Evolutionary conservation across 257 asterid genomes (phyloP).

Genomic region (Scutellaria minor): DNA sequence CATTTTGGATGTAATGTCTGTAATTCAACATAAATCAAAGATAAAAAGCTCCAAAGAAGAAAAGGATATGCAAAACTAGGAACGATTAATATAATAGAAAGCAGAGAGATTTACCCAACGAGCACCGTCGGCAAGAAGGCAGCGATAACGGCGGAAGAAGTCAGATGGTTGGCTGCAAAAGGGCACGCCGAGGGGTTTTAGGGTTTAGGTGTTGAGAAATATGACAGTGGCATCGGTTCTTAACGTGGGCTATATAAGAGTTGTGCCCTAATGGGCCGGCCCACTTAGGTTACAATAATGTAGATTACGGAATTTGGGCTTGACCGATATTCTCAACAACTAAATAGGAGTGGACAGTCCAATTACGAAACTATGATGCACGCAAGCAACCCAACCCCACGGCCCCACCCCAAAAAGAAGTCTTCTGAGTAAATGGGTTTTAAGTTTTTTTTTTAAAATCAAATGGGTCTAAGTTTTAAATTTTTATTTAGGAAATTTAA

Average conservation of each 20-base stretch:
- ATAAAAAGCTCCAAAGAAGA: neutral
- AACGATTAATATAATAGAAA: neutral
- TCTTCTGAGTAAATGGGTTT: no score
- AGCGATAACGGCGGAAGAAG: neutral
- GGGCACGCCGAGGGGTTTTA: conserved; percentile 25
- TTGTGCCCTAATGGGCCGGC: conserved; percentile 22
- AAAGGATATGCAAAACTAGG: neutral
- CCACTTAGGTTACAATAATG: neutral
- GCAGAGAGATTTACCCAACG: neutral
- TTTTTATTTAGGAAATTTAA: no score
- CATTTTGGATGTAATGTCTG: neutral
- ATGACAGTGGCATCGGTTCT: neutral
- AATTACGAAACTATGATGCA: no score
- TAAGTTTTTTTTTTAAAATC: no score
- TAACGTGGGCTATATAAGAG: neutral
- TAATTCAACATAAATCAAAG: neutral
- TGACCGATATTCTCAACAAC: neutral
- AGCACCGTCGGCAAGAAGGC: conserved; percentile 2
- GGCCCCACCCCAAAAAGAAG: no score
- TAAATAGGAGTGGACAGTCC: no score
- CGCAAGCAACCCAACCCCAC: no score
- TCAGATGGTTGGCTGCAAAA: neutral
- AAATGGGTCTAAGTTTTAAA: no score
- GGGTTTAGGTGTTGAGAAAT: neutral
- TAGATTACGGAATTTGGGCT: neutral